Evolutionary conservation across 177 flowering plant genomes (phyloP), one percentile per base, ranked within the genome.

Genomic region (Vitis hybrid): DNA sequence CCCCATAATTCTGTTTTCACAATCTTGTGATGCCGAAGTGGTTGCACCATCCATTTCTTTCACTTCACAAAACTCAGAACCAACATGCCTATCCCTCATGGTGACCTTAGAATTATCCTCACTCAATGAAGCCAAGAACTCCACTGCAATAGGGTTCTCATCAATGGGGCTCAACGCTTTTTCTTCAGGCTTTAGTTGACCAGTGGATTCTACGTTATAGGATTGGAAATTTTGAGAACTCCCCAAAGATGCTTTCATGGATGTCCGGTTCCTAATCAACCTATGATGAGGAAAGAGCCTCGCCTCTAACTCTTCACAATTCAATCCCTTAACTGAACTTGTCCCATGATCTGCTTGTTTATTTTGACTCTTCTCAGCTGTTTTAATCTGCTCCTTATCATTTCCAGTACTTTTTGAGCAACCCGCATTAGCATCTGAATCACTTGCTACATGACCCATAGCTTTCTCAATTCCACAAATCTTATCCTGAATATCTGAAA

Each of bases 381-480:
- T 4, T 18, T 65, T 63, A 13, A 19, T 26, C 12, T 15, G 67
- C 55, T 29, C 18, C 15, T 65, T 66, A 79, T 62, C 78, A 72
- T 48, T 62, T 56, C 50, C 78, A 55, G 1, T 50, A 67, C 48
- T 70, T 56, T 69, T 77, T 1, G 72, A 60, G 5, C 10, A 14
- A 10, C 59, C 76, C 13, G 29, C 20, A 22, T 75, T 78, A 51
- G 56, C 66, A 55, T 69, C 80, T 19, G 70, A 69, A 70, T 78
- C 85, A 62, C 55, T 67, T 1, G 31, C 72, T 45, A 78, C 89
- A 83, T 79, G 72, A 51, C 76, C 82, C 84, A 96, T 86, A 5
- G 86, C 93, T 74, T 87, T 92, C 84, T 96, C 97, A 75, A 93
- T 85, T 55, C 97, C 93, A 0, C 85, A 82, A 70, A 96, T 88